Conservation (phyloP, 495 filamentous ascomycete species). For the Podospora sp. region DNA sequence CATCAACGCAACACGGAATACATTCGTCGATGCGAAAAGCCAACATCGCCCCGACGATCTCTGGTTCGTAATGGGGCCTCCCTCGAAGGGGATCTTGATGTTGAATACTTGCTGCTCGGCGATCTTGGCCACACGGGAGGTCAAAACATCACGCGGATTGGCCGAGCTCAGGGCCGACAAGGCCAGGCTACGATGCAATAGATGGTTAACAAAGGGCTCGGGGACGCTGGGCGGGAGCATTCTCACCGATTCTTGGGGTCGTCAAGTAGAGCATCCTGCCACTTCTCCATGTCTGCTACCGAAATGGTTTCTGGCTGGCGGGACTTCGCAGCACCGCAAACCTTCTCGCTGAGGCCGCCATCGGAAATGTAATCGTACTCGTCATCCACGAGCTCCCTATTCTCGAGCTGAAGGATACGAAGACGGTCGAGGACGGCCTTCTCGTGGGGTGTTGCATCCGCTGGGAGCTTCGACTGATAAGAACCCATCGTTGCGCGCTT, state of each 20-base stretch:
- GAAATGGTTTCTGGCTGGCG: constrained; percentile 47
- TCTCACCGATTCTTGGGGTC: constrained; percentile 65
- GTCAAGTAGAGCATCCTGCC: constrained; percentile 62
- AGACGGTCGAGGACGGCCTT: constrained; percentile 49
- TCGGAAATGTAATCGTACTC: constrained; percentile 52
- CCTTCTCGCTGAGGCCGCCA: constrained; percentile 20
- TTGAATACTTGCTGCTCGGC: constrained; percentile 80
- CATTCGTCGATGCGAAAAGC: constrained; percentile 85
- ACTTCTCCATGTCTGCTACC: constrained; percentile 50
- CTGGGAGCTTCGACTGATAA: constrained; percentile 46
- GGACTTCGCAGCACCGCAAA: constrained; percentile 11
- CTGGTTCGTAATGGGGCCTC: constrained; percentile 83
- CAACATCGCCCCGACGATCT: constrained; percentile 78
- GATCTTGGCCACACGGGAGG: constrained; percentile 57
- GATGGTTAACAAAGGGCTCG: not conserved
- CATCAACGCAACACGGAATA: constrained; percentile 84
- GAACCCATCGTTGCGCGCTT: constrained; percentile 46
- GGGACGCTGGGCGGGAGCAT: too few species aligned
- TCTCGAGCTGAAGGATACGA: constrained; percentile 41
- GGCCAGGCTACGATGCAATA: constrained; percentile 53
- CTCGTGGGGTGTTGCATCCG: constrained; percentile 35
- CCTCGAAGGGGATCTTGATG: constrained; percentile 78
- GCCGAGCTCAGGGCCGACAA: constrained; percentile 65
- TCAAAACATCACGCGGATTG: constrained; percentile 57
- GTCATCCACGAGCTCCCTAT: constrained; percentile 35